These are phyloP conservation scores for Flaveria ramosissima DNA, from an alignment of 129 eudicot species.

Conservation along the genomic window DNA sequence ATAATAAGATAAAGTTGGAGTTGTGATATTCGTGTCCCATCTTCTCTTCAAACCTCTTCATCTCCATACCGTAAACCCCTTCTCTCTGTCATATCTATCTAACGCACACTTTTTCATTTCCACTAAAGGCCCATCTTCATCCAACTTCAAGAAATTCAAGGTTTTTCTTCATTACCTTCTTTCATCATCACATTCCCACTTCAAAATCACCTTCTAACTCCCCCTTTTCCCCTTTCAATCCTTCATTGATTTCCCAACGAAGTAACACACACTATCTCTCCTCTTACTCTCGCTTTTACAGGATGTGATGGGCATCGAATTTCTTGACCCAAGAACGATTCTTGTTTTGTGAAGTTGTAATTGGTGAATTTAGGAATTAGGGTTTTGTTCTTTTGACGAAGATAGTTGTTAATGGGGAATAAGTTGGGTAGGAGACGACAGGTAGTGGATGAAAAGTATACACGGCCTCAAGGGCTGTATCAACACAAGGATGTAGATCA, in stretches of 20 bases:
- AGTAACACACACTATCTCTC: no score
- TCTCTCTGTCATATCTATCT: neutral
- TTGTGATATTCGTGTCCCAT: conserved; percentile 54
- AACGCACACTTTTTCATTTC: neutral
- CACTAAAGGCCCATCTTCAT: neutral
- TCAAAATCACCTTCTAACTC: neutral
- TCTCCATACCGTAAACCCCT: conserved; percentile 29
- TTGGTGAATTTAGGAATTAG: conserved; percentile 32
- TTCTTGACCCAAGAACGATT: conserved; percentile 2
- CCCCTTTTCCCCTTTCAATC: conserved; percentile 3
- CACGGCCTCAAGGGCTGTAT: conserved; percentile 95
- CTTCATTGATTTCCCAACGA: conserved; percentile 7
- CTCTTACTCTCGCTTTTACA: conserved; percentile 24
- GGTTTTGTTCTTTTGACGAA: conserved; percentile 24
- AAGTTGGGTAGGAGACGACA: conserved; percentile 84
- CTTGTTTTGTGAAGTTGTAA: conserved; percentile 1
- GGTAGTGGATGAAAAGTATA: conserved; percentile 92
- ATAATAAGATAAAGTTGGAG: conserved; percentile 50
- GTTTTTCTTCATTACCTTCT: neutral
- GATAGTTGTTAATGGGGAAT: conserved; percentile 67
- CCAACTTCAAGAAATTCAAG: no score
- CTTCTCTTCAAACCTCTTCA: conserved; percentile 47
- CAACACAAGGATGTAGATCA: conserved; percentile 94
- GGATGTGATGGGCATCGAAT: conserved; percentile 19
- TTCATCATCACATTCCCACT: neutral